Evolutionary conservation across 2,329 filamentous ascomycete species (phyloP), one percentile per base, ranked within the genome.

Genomic region (Paecilomyces sp.): DNA sequence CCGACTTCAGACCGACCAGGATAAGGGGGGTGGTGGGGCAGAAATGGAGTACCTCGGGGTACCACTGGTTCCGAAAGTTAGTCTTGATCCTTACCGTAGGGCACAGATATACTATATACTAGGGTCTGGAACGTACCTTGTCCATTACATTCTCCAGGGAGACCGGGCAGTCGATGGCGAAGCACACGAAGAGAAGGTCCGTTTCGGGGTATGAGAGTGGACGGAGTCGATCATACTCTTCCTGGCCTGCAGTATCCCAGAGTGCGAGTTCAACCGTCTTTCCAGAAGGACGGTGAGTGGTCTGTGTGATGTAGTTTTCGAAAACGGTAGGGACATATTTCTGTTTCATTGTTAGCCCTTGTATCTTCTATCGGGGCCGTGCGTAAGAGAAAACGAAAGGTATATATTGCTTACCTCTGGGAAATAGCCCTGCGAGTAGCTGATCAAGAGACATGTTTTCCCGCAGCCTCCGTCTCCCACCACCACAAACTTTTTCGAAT

Each of bases 241-340:
- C 94, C 78, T 99, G 94, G 47, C 94, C 94, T 68, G 94, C 94
- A 30, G 94, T 99, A 78, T 99, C 94, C 94, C 94, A 99, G 57
- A 99, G 84, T 50, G 94, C 94, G 62, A 99, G 85, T 80, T 99
- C 94, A 66, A 99, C 92, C 60, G 89, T 92, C 83, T 97, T 97
- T 72, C 93, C 92, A 12, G 89, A 90, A 53, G 87, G 85, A 65
- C 87, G 86, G 78, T 99, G 94, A 61, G 88, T 89, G 60, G 93
- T 95, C 76, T 96, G 93, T 58, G 94, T 97, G 79, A 99, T 97
- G 85, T 99, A 99, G 82, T 99, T 99, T 74, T 99, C 94, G 76
- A 99, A 99, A 57, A 99, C 94, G 1, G 94, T 99, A 3, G 94
- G 94, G 50, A 99, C 94, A 71, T 99, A 99, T 97, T 97, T 97